phyloP scores from a whole-genome alignment of 306 rosid species.

The Castanea crenata region DNA sequence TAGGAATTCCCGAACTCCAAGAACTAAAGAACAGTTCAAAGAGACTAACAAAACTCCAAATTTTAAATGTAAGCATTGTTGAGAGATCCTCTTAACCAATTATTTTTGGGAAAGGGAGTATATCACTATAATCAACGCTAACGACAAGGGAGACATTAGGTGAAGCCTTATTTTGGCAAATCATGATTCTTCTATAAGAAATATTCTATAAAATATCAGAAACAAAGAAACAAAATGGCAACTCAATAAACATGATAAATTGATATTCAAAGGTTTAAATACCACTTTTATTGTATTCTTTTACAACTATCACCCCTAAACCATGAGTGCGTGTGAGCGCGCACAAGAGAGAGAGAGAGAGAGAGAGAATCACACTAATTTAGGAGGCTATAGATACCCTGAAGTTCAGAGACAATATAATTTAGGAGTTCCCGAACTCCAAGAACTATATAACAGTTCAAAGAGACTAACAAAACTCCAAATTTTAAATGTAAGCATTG shows the following conservation, averaged over 20 bases:
- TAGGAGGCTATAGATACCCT: neutral
- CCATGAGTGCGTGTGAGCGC: neutral
- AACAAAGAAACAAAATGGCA: neutral
- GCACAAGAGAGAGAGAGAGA: neutral
- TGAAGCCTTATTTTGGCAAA: no score
- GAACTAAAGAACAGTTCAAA: neutral
- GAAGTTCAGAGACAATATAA: neutral
- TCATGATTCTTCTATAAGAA: no score
- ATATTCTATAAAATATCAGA: no score
- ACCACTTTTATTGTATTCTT: no score
- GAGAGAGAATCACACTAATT: neutral
- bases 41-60: neutral
- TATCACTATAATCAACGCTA: neutral
- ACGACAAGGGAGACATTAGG: neutral
- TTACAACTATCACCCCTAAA: no score
- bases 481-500: constrained; percentile 29
- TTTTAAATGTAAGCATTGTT: neutral
- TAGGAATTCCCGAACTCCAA: constrained; percentile 5
- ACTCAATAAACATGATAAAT: no score
- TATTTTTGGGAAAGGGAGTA: neutral
- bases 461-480: constrained; percentile 32
- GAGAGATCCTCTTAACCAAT: neutral
- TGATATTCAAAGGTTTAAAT: no score
- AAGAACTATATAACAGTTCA: constrained; percentile 21
- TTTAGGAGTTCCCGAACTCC: constrained; percentile 40